Base-by-base conservation (phyloP, 1,139 yeast species). In the Blastobotrys illinoisensis region DNA sequence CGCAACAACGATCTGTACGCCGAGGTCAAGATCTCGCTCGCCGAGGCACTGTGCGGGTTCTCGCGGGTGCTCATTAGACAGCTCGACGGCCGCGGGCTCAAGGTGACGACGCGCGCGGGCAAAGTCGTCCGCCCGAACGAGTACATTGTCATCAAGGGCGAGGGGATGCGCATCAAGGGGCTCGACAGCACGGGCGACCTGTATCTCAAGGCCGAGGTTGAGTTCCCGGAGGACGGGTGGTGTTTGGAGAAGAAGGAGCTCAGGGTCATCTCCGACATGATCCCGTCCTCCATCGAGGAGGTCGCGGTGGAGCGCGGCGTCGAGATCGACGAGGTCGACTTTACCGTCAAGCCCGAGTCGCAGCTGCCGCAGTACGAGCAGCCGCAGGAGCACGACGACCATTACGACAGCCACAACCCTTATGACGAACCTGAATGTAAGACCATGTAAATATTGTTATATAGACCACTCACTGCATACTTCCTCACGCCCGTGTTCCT, bases 21-120 rank as follows among this genome's bases (percentile, higher is more conserved):
- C 6, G 74, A 78, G 26, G 72, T 83, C 53, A 76, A 74, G 16
- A 79, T 93, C 40, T 78, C 95, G 1, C 74, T 93, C 52, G 82
- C 83, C 5, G 98, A 93, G 62, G 84, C 97, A 0, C 74, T 93
- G 44, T 81, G 90, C 60, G 98, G 98, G 2, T 86, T 90, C 64
- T 77, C 86, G 13, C 76, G 81, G 56, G 77, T 80, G 9, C 75
- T 90, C 7, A 73, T 86, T n/a, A 80, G 80, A 60, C 95, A 89
- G 63, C 76, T 91, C 55, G 98, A 93, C 69, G 93, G 88, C 9
- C 80, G 98, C 58, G 82, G 85, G 23, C 71, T 91, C 23, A 71
- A 88, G 36, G 72, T 82, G 3, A 80, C 88, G 0, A 88, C 89
- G 4, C 77, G 79, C 11, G 62, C 70, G 0, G 77, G 78, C 9